Conservation (phyloP, 1,284 basidiomycete genomes). For the Veloporphyrellus conicus region DNA sequence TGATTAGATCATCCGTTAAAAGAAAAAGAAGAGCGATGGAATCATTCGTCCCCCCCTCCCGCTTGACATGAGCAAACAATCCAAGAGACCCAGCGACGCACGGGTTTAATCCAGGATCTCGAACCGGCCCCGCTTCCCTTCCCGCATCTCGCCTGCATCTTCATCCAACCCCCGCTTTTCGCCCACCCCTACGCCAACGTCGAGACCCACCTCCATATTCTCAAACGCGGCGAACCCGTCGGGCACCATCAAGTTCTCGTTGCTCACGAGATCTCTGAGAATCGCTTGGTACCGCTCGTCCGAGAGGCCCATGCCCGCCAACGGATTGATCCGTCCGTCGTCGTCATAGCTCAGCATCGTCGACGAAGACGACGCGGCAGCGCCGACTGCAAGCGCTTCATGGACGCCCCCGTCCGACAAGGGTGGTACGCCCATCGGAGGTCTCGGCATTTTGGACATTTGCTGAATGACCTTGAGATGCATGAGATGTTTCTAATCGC, state of each 20-base stretch:
- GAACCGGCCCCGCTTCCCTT: slow-evolving; percentile 64
- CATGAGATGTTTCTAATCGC: slow-evolving; percentile 77
- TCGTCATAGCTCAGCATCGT: slow-evolving; percentile 36
- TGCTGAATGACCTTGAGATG: slow-evolving; percentile 89
- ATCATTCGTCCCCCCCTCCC: background rate
- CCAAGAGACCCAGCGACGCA: background rate
- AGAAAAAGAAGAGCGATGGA: background rate
- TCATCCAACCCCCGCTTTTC: slow-evolving; percentile 47
- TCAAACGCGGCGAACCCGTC: slow-evolving; percentile 30
- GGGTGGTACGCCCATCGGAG: slow-evolving; percentile 69
- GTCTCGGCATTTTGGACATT: slow-evolving; percentile 62
- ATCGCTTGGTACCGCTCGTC: slow-evolving; percentile 74
- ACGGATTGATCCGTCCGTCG: slow-evolving; percentile 61
- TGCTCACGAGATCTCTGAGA: slow-evolving; percentile 59
- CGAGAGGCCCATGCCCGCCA: slow-evolving; percentile 70
- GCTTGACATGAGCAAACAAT: background rate
- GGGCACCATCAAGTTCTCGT: slow-evolving; percentile 46
- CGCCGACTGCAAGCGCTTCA: slow-evolving; percentile 44
- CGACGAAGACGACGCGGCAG: slow-evolving; percentile 19
- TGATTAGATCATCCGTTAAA: background rate
- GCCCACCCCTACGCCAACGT: slow-evolving; percentile 18
- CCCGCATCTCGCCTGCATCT: slow-evolving; percentile 43
- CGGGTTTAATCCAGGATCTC: slow-evolving; percentile 57
- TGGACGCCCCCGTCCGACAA: slow-evolving; percentile 61
- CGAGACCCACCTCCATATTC: slow-evolving; percentile 21